Evolutionary conservation across 1,139 yeast genomes (phyloP), one percentile per base, ranked within the genome.

Genomic region (Geotrichum bryndzae): DNA sequence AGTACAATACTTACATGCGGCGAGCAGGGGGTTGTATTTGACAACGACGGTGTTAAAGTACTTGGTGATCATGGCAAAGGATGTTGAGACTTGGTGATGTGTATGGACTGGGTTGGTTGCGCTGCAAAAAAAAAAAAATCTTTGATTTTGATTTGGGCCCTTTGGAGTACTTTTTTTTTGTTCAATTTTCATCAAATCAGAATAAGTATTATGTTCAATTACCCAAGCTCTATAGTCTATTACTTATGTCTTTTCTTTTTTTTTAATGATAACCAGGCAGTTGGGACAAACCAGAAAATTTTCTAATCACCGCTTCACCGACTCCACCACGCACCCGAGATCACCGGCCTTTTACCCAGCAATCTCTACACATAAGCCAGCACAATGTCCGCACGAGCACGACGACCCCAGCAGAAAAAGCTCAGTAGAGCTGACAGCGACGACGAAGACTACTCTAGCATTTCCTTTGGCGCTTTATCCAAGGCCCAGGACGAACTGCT

Each of bases 11-110:
- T 64, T 74, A 81, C 85, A 82, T 67, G 88, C 89, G 51, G 80
- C 75, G 0, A 85, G 82, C 65, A 89, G 82, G 0, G 97, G 97
- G 72, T 88, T 85, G 79, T 90, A 90, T 72, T 80, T 85, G 57
- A 90, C 90, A 54, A 80, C 78, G n/a, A 90, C 90, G 69, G 85
- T 85, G 51, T 90, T 79, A 75, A 90, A 88, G 76, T 87, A 90
- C 75, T 89, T 89, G 57, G 96, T 90, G 69, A 90, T 87, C 96
- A 90, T 90, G 23, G 38, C 23, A 35, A 35, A 25, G 23, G 18
- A 10, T 22, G 2, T 6, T 54, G 25, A 22, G n/a, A 23, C 31
- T 29, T n/a, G 18, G 53, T 11, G n/a, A 29, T 8, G 11, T 11
- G 31, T 15, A 15, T 22, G 18, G 18, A 1, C 15, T 23, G 22